Conservation (phyloP, 2,329 filamentous ascomycete species). For the Claviceps fusiformis region DNA sequence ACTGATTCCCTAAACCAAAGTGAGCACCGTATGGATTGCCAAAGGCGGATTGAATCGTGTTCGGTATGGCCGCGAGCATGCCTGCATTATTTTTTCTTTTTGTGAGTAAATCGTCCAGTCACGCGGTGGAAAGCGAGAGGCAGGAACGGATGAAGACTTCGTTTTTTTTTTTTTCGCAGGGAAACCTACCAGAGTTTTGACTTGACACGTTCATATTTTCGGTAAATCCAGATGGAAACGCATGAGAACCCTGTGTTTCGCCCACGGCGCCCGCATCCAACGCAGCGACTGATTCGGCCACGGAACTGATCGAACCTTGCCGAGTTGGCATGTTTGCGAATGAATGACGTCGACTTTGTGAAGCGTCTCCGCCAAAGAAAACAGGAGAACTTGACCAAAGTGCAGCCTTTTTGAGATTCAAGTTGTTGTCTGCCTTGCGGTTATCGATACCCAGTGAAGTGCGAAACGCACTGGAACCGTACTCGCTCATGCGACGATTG, state of each 20-base stretch:
- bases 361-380: constrained; percentile 49
- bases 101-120: not conserved
- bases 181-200: constrained; percentile 25
- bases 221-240: constrained; percentile 26
- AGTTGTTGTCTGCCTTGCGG: constrained; percentile 47
- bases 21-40: constrained; percentile 30
- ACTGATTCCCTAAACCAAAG: constrained; percentile 26
- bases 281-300: constrained; percentile 35
- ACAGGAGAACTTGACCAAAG: constrained; percentile 61
- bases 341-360: constrained; percentile 67
- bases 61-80: constrained; percentile 15
- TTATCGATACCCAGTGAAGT: constrained; percentile 41
- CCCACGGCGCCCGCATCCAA: constrained; percentile 30
- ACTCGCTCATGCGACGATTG: constrained; percentile 45
- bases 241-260: constrained; percentile 30
- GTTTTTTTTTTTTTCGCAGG: not conserved
- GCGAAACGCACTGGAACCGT: constrained; percentile 31
- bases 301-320: constrained; percentile 49
- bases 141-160: not conserved
- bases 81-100: constrained; percentile 1
- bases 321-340: constrained; percentile 58
- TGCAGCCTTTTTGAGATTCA: constrained; percentile 46
- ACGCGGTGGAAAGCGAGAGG: not conserved
- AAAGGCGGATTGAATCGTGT: constrained; percentile 16
- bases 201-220: constrained; percentile 25